Evolutionary conservation across 257 asterid species (phyloP).

Genomic region (Avicennia marina): DNA sequence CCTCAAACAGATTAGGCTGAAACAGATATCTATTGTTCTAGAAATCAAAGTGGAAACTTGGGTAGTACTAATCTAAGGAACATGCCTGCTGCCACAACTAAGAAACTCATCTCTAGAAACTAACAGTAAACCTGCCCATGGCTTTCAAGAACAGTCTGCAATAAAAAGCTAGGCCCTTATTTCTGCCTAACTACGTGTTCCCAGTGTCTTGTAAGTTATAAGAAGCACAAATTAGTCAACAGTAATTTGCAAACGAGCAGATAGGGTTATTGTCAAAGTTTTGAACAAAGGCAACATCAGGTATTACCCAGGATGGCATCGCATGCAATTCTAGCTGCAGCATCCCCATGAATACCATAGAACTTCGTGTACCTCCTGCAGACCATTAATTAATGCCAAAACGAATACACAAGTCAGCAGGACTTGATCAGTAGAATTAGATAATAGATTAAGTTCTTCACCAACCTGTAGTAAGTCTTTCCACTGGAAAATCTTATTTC

Average conservation of each 20-base stretch:
- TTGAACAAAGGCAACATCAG: background rate
- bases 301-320: constrained; percentile 78
- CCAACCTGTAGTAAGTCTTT: constrained; percentile 87
- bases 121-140: background rate
- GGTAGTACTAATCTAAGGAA: background rate
- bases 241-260: too few species aligned
- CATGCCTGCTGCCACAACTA: background rate
- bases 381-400: constrained; percentile 18
- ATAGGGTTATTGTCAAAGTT: background rate
- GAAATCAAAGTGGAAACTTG: background rate
- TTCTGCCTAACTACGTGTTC: background rate
- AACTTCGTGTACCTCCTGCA: constrained; percentile 87
- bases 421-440: constrained; percentile 1
- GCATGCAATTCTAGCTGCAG: constrained; percentile 71
- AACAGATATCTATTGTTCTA: background rate
- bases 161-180: background rate
- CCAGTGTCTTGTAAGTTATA: background rate
- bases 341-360: constrained; percentile 58
- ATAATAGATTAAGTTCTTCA: constrained; percentile 12
- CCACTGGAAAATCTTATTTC: constrained; percentile 73
- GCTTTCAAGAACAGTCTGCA: background rate
- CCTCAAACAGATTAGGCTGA: constrained; percentile 1
- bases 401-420: background rate
- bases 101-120: background rate
- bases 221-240: background rate